Conservation (phyloP, 2,329 filamentous ascomycete genomes). For the Sporothrix mexicana region DNA sequence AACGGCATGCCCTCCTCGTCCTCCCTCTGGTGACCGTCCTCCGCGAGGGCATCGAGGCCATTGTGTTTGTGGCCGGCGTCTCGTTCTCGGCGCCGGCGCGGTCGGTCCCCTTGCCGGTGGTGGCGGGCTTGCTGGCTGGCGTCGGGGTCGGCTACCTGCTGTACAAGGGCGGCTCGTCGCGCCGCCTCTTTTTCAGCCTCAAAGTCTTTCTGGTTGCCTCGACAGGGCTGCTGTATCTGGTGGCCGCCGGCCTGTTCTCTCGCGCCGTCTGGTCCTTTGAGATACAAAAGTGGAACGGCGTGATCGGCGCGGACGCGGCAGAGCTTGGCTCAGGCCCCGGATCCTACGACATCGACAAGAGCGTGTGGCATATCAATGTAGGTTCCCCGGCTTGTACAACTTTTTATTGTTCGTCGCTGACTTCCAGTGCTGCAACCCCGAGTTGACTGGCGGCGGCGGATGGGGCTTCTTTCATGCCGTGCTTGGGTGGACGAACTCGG, state of each 20-base stretch:
- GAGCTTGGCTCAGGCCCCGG: slow-evolving; percentile 68
- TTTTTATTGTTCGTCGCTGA: no score
- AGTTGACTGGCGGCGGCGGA: slow-evolving; percentile 70
- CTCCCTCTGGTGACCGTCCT: slow-evolving; percentile 79
- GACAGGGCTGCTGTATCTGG: slow-evolving; percentile 66
- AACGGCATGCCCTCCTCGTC: slow-evolving; percentile 78
- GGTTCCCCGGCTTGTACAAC: no score
- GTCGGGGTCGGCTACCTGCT: slow-evolving; percentile 68
- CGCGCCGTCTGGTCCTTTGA: slow-evolving; percentile 77
- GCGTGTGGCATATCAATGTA: slow-evolving; percentile 73
- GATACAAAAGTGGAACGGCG: slow-evolving; percentile 64
- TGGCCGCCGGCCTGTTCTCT: slow-evolving; percentile 82
- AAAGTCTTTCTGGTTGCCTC: slow-evolving; percentile 64
- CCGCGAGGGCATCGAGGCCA: slow-evolving; percentile 76
- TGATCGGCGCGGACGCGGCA: slow-evolving; percentile 59
- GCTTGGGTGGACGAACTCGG: slow-evolving; percentile 86
- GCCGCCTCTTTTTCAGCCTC: slow-evolving; percentile 52
- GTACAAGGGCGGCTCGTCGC: slow-evolving; percentile 63
- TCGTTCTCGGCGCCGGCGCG: slow-evolving; percentile 70
- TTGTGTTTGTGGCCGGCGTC: slow-evolving; percentile 79
- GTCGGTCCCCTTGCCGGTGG: slow-evolving; percentile 71
- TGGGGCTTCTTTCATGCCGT: slow-evolving; percentile 90
- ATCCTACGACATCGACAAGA: slow-evolving; percentile 69
- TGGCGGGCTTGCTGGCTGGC: slow-evolving; percentile 69
- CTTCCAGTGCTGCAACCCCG: slow-evolving; percentile 83